A percentile compares a stretch with the other conserved stretches of the same genome.
These are phyloP conservation scores for Neonectria ditissima DNA, from an alignment of 2,329 filamentous ascomycete species.

Conservation along the genomic window DNA sequence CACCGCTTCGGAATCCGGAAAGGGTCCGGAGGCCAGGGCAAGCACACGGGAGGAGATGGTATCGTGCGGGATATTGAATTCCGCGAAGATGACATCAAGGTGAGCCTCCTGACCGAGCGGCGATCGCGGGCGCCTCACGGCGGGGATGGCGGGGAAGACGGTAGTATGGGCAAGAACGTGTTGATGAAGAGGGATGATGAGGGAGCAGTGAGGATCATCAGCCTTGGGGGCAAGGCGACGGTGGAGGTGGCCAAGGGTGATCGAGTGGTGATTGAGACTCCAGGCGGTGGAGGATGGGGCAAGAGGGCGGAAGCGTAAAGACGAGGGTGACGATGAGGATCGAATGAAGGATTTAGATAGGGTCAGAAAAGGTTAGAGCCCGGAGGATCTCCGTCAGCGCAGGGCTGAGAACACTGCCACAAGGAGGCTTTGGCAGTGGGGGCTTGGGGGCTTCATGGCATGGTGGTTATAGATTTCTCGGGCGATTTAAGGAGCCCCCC, in stretches of 20 bases:
- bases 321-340: background rate
- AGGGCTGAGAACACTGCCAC: slow-evolving; percentile 15
- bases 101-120: slow-evolving; percentile 30
- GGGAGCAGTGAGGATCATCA: slow-evolving; percentile 48
- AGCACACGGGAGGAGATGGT: slow-evolving; percentile 78
- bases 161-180: slow-evolving; percentile 73
- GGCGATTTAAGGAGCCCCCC: background rate
- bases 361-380: background rate
- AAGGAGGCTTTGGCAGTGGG: slow-evolving; percentile 11
- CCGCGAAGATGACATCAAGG: slow-evolving; percentile 28
- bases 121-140: slow-evolving; percentile 72
- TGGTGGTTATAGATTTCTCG: background rate
- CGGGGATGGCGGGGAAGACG: slow-evolving; percentile 75
- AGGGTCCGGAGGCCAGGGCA: slow-evolving; percentile 68
- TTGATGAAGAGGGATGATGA: slow-evolving; percentile 62
- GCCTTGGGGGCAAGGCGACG: slow-evolving; percentile 34
- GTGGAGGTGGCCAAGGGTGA: slow-evolving; percentile 33
- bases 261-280: slow-evolving; percentile 32
- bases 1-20: slow-evolving; percentile 74
- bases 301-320: background rate
- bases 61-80: slow-evolving; percentile 84
- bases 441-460: no score
- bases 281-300: slow-evolving; percentile 35
- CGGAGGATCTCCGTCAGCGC: background rate
- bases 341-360: background rate